Base-by-base conservation (phyloP, 345 rosid genomes). In the Eucalyptus rudis region DNA sequence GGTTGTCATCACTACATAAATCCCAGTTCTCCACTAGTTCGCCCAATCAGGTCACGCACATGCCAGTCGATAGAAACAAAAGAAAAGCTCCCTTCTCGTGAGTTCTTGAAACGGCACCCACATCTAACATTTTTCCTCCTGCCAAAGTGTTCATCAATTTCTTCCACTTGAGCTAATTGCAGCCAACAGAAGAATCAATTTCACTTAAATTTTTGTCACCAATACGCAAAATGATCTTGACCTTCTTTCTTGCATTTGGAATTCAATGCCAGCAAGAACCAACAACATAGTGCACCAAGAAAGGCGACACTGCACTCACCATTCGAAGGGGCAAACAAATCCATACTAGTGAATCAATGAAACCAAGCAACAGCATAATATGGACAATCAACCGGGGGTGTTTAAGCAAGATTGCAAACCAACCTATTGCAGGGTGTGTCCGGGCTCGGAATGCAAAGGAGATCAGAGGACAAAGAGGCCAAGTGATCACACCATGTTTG, bases 401-500 rank as follows among this genome's bases (percentile, higher is more conserved):
- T 50, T 50, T 50, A 0, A 50, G 31, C 24, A 85, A 33, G 80
- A 68, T 49, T 33, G 22, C 13, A 27, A 22, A 17, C 68, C 14
- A 87, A 96, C 98, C 96, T 95, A 91, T 91, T 81, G 91, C 99
- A 96, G 68, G 95, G 93, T 85, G 97, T 93, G 86, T 92, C 93
- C 14, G 96, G 99, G 89, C 91, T 85, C 52, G 99, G 96, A 8
- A 96, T 93, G 88, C 93, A 93, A 88, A 86, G 6, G 40, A 95
- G 95, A 95, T 96, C 96, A 86, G 96, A 89, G 7, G 94, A 94
- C 4, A 96, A 90, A 51, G 95, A 92, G 87, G 79, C 89, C 95
- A 96, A 91, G 93, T 97, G 99, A 90, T 92, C 96, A 89, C 98
- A 97, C 24, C 92, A 91, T 47, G 96, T 94, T 54, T 94, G 94